Evolutionary conservation across 306 rosid genomes (phyloP).

Genomic region (Malus sylvestris): DNA sequence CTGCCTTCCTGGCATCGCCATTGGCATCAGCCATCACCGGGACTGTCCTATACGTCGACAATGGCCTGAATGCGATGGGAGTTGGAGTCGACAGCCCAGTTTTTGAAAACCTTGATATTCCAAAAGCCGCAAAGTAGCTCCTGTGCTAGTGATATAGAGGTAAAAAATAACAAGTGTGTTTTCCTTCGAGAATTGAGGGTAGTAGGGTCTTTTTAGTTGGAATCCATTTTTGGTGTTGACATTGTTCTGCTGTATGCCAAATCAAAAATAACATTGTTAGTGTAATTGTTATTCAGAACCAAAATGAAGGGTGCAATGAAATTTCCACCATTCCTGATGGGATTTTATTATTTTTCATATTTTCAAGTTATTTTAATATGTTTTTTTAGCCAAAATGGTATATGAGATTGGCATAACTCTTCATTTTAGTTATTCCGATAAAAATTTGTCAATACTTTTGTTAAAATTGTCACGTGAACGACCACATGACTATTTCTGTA

Average conservation of each 20-base stretch:
- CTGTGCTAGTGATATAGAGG: neutral
- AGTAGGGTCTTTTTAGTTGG: neutral
- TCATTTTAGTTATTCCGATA: no score
- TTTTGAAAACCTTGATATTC: slow-evolving; percentile 34
- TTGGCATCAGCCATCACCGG: slow-evolving; percentile 91
- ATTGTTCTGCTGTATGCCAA: neutral
- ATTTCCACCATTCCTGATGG: neutral
- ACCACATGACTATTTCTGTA: no score
- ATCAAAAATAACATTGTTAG: neutral
- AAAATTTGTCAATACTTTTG: no score
- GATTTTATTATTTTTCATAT: neutral
- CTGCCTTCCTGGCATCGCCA: slow-evolving; percentile 79
- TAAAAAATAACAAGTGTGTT: neutral
- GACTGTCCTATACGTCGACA: slow-evolving; percentile 64
- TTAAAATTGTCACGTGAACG: no score
- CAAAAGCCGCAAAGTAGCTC: slow-evolving; percentile 23
- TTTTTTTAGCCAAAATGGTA: no score
- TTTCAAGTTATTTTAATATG: neutral
- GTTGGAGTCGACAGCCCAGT: slow-evolving; percentile 69
- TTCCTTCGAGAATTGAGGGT: neutral
- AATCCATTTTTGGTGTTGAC: neutral
- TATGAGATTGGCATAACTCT: no score
- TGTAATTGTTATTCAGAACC: neutral
- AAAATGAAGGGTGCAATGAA: neutral
- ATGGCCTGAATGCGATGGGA: slow-evolving; percentile 85